Evolutionary conservation across 2,329 filamentous ascomycete species (phyloP), one percentile per base, ranked within the genome.

Genomic region (Diaporthe vaccinii): DNA sequence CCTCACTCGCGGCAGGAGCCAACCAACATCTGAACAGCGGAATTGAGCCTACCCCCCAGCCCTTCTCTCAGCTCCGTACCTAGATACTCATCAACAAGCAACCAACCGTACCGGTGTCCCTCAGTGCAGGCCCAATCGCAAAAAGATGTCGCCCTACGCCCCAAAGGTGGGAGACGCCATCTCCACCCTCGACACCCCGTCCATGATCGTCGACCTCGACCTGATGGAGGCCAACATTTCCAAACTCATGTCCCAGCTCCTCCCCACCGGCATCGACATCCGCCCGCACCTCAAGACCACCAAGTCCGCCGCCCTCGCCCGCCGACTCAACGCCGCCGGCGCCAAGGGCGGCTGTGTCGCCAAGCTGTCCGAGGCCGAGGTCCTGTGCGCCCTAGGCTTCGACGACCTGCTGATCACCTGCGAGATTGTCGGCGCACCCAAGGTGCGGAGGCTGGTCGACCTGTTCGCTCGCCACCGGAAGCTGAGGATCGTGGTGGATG

Each of bases 231-330:
- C 81, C 77, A 90, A 90, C 79, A 86, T 90, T 77, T 76, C 82
- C 15, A 87, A 85, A 46, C 83, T 89, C 15, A 85, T 89, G 80
- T 78, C 79, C 17, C 82, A 80, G 10, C 85, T 90, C 0, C 81
- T 87, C 0, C 86, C 87, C 9, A 86, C 86, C 0, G 86, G 86
- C 0, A 78, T 85, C 31, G 80, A 82, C 72, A 86, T 89, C 76
- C 85, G 88, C 2, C 88, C 88, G 0, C 88, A 89, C 73, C 83
- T 88, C n/a, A 89, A 89, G 78, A 89, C 88, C 6, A 89, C 86
- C 69, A 89, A 89, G 78, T 87, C 85, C 55, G 84, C 84, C 31
- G 79, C 83, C 25, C 81, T 89, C 0, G 88, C 87, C 5, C 77
- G 79, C 17, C 86, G 83, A 62, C 84, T 89, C 68, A 83, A 81